These are phyloP conservation scores for Atkinsonella hypoxylon DNA, from an alignment of 2,329 filamentous ascomycete genomes.

Conservation along the genomic window DNA sequence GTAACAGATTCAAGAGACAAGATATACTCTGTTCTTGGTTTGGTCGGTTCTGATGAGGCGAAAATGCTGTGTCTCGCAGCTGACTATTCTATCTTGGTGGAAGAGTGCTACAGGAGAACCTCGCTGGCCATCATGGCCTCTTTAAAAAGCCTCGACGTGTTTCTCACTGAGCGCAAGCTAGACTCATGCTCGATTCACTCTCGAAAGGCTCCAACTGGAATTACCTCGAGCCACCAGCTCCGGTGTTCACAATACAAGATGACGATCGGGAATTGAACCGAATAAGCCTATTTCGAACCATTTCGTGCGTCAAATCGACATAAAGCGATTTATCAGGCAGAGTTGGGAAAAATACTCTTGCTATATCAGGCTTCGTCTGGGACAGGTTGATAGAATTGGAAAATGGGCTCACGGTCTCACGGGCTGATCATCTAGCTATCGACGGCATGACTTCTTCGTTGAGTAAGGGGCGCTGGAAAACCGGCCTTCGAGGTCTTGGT, in stretches of 20 bases:
- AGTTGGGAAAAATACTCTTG: not conserved
- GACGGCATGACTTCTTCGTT: not conserved
- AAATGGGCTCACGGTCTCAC: conserved; percentile 1
- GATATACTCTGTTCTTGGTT: conserved; percentile 4
- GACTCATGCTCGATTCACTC: not conserved
- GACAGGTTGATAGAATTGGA: conserved; percentile 2
- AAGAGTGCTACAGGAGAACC: conserved; percentile 3
- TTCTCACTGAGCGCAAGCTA: conserved; percentile 1
- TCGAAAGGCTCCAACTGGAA: not conserved
- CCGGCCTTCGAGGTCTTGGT: not conserved
- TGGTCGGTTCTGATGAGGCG: not conserved
- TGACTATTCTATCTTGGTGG: conserved; percentile 1
- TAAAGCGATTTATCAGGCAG: not conserved
- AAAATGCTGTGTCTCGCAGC: not conserved
- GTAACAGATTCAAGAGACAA: conserved; percentile 4
- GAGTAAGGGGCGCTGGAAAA: not conserved
- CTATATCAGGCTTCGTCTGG: conserved; percentile 3
- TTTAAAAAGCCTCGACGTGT: conserved; percentile 1
- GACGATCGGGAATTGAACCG: not conserved
- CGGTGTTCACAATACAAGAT: not conserved
- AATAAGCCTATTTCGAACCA: not conserved
- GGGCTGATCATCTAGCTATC: not conserved
- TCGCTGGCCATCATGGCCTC: conserved; percentile 1
- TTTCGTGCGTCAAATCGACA: conserved; percentile 1
- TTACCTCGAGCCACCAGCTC: not conserved